Percentiles rank a stretch among this genome's conserved stretches.
phyloP scores from a whole-genome alignment of 106 monocot species.

The Acorus calamus region DNA sequence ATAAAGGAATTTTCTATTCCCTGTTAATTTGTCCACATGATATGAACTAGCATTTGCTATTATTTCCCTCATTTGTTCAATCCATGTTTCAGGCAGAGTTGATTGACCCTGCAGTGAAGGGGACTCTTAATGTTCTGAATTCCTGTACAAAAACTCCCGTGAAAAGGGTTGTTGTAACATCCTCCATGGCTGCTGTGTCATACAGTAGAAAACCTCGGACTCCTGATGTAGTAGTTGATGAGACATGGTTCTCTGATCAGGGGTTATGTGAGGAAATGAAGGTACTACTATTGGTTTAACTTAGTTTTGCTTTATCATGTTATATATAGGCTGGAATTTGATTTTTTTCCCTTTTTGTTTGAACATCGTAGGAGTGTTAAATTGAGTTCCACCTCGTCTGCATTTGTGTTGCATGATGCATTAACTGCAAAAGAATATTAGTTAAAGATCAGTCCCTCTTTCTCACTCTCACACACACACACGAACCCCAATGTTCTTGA shows the following conservation, averaged over 20 bases:
- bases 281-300: constrained; percentile 18
- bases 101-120: constrained; percentile 62
- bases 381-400: too few species aligned
- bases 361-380: too few species aligned
- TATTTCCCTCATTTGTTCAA: constrained; percentile 1
- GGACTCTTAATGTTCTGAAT: constrained; percentile 56
- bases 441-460: too few species aligned
- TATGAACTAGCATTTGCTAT: neutral
- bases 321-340: too few species aligned
- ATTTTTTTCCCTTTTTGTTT: too few species aligned
- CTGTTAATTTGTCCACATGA: neutral
- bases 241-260: constrained; percentile 61
- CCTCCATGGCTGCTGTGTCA: constrained; percentile 52
- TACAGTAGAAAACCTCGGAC: constrained; percentile 36
- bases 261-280: constrained; percentile 30
- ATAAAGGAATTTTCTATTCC: neutral
- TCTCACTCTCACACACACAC: too few species aligned
- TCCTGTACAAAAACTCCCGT: constrained; percentile 43
- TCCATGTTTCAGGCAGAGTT: constrained; percentile 41
- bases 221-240: constrained; percentile 60
- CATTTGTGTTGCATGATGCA: too few species aligned
- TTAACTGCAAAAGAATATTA: too few species aligned
- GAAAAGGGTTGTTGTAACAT: constrained; percentile 58
- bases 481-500: too few species aligned
- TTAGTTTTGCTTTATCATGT: neutral